These are phyloP conservation scores for Populus tremula DNA, from an alignment of 345 rosid species.

Conservation along the genomic window DNA sequence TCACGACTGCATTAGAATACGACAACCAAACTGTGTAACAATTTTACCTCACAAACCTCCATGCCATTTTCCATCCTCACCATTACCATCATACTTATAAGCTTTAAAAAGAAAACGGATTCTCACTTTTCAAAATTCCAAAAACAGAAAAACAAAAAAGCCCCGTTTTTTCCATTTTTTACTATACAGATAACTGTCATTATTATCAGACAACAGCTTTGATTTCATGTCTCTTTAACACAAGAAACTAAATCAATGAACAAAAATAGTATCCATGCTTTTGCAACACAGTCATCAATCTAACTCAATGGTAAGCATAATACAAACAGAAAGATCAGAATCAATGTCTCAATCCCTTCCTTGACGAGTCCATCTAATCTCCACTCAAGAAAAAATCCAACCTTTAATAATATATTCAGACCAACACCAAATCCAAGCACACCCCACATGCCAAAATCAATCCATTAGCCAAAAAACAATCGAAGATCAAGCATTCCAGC, in stretches of 20 bases:
- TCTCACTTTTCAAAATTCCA: background rate
- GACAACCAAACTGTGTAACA: background rate
- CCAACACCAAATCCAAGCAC: slow-evolving; percentile 6
- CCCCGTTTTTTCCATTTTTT: background rate
- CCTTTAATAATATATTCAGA: background rate
- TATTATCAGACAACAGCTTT: background rate
- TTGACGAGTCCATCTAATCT: background rate
- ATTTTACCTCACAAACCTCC: background rate
- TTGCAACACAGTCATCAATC: background rate
- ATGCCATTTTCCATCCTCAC: background rate
- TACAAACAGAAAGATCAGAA: background rate
- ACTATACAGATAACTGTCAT: background rate
- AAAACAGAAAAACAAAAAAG: background rate
- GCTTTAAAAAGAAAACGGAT: background rate
- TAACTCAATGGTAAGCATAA: background rate
- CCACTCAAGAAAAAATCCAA: background rate
- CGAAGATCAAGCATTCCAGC: slow-evolving; percentile 2
- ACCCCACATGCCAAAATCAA: slow-evolving; percentile 25
- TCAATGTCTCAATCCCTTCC: background rate
- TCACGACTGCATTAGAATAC: background rate
- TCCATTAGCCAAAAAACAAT: slow-evolving; percentile 6
- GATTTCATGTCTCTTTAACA: background rate
- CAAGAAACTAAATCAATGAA: background rate
- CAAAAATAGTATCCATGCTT: background rate
- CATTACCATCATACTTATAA: background rate